Evolutionary conservation across 2,329 filamentous ascomycete species (phyloP), one percentile per base, ranked within the genome.

Genomic region (Zymoseptoria ardabiliae): DNA sequence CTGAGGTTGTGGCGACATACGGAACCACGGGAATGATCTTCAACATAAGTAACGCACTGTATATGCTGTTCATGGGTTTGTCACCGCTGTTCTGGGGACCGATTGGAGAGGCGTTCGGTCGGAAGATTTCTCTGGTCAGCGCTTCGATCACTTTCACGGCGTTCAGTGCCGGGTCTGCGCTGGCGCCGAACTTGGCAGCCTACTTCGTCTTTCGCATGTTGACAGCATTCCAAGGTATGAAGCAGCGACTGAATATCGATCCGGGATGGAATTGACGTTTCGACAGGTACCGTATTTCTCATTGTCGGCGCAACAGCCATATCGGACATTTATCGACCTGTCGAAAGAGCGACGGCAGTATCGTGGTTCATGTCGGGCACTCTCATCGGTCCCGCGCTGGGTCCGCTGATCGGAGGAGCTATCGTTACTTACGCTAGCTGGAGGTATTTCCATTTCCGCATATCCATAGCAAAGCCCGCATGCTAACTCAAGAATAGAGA

Each of bases 151-250:
- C 89, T 1, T 90, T 92, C 73, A 83, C 86, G 55, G 78, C 78
- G 1, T 87, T 88, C 67, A 89, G 84, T n/a, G 77, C 90, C 28
- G 89, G 85, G 25, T 89, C 88, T 0, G 87, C 89, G 0, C 73
- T 91, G 11, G 81, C 89, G 3, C 88, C 88, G 0, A 88, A 90
- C 64, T 76, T 93, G 20, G 81, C 81, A 1, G 76, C 83, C 0
- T 93, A 90, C 72, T 90, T 89, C 70, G 78, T 90, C 55, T 90
- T 92, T 69, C 83, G 89, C 6, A 83, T 89, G 53, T 76, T 90
- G 25, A 89, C 87, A 0, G 89, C 88, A 0, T 88, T 91, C 66
- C 85, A 89, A 73, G 88, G 88, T 13, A 45, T 28, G 25, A 28
- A 28, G 25, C 25, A 50, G n/a, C 48, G 21, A 50, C 13, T 19